Percentiles rank a stretch among this genome's conserved stretches.
Conservation (phyloP, 805 yeast species). For the Zygosaccharomyces bisporus region DNA sequence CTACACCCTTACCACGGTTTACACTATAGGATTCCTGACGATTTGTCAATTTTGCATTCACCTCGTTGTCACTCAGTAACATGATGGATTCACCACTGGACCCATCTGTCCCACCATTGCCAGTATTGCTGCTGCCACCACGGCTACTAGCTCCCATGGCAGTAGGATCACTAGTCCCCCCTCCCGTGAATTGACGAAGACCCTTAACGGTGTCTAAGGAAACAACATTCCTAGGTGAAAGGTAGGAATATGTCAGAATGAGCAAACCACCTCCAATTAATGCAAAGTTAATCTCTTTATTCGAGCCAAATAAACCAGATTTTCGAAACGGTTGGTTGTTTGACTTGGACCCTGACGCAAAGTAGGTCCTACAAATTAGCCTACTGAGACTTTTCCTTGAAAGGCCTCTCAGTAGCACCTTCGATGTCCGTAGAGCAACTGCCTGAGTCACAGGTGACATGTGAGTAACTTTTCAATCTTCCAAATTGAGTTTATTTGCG, state of each 20-base stretch:
- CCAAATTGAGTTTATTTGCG: background rate
- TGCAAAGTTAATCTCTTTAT: slow-evolving; percentile 16
- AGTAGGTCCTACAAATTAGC: slow-evolving; percentile 18
- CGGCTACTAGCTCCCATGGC: background rate
- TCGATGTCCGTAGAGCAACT: slow-evolving; percentile 18
- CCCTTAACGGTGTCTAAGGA: slow-evolving; percentile 30
- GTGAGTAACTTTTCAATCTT: background rate
- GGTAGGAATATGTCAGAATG: slow-evolving; percentile 20
- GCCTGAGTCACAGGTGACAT: slow-evolving; percentile 18
- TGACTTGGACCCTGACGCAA: slow-evolving; percentile 5
- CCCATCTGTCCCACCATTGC: background rate
- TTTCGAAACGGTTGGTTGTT: slow-evolving; percentile 6
- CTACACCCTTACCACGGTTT: slow-evolving; percentile 81
- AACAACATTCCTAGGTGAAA: slow-evolving; percentile 18
- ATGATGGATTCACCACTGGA: slow-evolving; percentile 35
- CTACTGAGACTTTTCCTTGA: slow-evolving; percentile 20
- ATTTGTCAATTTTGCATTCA: slow-evolving; percentile 61
- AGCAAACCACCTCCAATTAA: slow-evolving; percentile 18
- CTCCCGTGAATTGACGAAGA: slow-evolving; percentile 24
- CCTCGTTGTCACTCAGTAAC: slow-evolving; percentile 64
- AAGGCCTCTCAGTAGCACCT: slow-evolving; percentile 17
- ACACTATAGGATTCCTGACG: slow-evolving; percentile 77
- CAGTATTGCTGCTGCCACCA: background rate
- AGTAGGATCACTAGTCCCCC: background rate
- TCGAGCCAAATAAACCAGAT: slow-evolving; percentile 7